Conservation (phyloP, 257 asterid genomes). For the Gentiana dahurica region DNA sequence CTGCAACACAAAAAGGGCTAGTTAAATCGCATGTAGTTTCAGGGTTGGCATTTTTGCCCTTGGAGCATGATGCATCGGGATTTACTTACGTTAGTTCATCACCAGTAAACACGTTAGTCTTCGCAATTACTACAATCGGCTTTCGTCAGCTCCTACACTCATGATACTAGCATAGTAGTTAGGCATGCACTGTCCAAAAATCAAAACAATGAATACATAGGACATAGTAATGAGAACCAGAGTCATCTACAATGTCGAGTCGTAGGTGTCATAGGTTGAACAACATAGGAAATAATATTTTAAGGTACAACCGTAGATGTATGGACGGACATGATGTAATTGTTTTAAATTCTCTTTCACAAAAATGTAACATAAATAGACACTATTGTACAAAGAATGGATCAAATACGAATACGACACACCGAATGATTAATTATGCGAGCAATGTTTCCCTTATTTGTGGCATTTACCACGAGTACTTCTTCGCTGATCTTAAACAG, state of each 20-base stretch:
- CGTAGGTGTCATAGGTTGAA: background rate
- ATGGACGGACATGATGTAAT: too few relatives aligned
- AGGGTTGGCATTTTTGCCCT: too few relatives aligned
- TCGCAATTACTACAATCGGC: slow-evolving; percentile 98
- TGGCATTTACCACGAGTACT: slow-evolving; percentile 83
- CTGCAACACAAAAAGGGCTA: background rate
- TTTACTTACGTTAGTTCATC: slow-evolving; percentile 70
- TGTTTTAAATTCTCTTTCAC: too few relatives aligned
- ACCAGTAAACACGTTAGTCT: slow-evolving; percentile 76
- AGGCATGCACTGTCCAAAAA: slow-evolving; percentile 74
- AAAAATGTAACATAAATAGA: too few relatives aligned
- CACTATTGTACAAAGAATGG: background rate
- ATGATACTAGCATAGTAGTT: slow-evolving; percentile 97
- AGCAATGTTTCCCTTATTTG: slow-evolving; percentile 95
- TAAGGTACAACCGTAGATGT: too few relatives aligned
- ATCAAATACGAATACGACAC: slow-evolving; percentile 13
- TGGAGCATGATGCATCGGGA: too few relatives aligned
- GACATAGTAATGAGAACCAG: background rate
- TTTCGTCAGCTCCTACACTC: slow-evolving; percentile 94
- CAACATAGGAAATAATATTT: too few relatives aligned
- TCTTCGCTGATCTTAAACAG: slow-evolving; percentile 93
- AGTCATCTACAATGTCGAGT: background rate
- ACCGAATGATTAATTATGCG: slow-evolving; percentile 95
- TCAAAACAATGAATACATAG: background rate
- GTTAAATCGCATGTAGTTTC: too few relatives aligned